A percentile compares a stretch with the other conserved stretches of the same genome.
These are phyloP conservation scores for Xanthoconium purpureum DNA, from an alignment of 768 basidiomycete species.

Conservation along the genomic window DNA sequence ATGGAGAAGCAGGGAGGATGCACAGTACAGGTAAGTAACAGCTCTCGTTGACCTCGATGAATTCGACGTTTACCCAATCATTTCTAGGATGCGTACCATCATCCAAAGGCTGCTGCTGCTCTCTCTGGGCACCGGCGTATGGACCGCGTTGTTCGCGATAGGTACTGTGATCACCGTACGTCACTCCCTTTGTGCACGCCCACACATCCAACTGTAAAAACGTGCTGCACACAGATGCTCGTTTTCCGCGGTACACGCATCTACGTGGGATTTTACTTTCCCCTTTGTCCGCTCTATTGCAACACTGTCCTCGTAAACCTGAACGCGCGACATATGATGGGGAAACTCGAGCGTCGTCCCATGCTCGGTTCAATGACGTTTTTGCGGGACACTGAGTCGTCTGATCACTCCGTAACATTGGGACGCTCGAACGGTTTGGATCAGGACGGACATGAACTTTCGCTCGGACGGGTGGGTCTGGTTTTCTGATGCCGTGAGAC, in stretches of 20 bases:
- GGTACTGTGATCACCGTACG: conserved; percentile 13
- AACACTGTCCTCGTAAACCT: conserved; percentile 33
- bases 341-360: conserved; percentile 9
- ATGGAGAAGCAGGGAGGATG: conserved; percentile 17
- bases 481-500: neutral
- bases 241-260: conserved; percentile 12
- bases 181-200: neutral
- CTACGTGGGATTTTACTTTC: conserved; percentile 25
- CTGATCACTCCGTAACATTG: neutral
- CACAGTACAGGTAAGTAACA: conserved; percentile 7
- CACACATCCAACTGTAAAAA: neutral
- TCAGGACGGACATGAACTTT: neutral
- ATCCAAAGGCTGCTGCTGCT: conserved; percentile 14
- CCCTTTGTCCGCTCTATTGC: conserved; percentile 31
- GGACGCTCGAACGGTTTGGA: neutral
- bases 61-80: neutral
- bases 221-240: conserved; percentile 7
- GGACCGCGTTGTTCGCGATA: conserved; percentile 17
- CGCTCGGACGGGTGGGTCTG: neutral
- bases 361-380: conserved; percentile 2
- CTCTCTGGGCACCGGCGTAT: conserved; percentile 14
- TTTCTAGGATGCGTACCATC: conserved; percentile 17
- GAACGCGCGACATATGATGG: conserved; percentile 25
- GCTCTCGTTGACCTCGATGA: neutral
- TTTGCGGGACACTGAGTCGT: conserved; percentile 1